Percentiles rank a stretch among this genome's conserved stretches.
These are phyloP conservation scores for Linanthus parryae DNA, from an alignment of 148 eudicot species.

Conservation along the genomic window DNA sequence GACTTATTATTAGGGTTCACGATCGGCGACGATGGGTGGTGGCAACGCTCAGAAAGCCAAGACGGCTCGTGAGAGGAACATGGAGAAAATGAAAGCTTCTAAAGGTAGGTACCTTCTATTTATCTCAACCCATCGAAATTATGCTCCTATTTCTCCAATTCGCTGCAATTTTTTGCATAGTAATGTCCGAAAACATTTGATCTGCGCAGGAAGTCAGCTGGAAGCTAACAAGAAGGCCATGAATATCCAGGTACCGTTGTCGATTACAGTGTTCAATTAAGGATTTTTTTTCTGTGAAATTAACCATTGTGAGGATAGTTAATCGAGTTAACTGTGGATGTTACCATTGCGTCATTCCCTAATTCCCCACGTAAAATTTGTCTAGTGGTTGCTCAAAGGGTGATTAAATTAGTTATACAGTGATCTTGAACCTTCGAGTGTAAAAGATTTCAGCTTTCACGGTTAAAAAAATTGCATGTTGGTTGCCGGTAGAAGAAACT, in stretches of 20 bases:
- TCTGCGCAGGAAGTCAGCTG: constrained; percentile 72
- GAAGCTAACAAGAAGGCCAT: constrained; percentile 81
- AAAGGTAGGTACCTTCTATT: constrained; percentile 19
- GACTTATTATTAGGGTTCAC: too few species aligned
- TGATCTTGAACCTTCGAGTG: too few species aligned
- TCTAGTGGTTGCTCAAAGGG: too few species aligned
- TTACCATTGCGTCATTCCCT: too few species aligned
- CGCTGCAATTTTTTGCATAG: background rate
- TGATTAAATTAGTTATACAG: too few species aligned
- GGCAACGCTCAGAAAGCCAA: constrained; percentile 64
- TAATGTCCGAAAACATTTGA: constrained; percentile 4
- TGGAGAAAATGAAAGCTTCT: constrained; percentile 51
- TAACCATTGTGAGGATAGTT: background rate
- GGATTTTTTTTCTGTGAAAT: background rate
- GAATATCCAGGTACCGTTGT: constrained; percentile 57
- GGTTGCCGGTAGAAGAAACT: too few species aligned
- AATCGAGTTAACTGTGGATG: background rate
- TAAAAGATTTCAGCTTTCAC: background rate
- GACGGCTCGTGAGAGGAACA: constrained; percentile 66
- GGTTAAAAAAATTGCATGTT: too few species aligned
- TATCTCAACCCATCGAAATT: background rate
- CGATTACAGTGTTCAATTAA: background rate
- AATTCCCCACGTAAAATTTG: too few species aligned
- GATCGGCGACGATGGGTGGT: constrained; percentile 43
- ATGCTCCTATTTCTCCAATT: background rate